Base-by-base conservation (phyloP, 2,329 filamentous ascomycete genomes). In the Colletotrichum trifolii region DNA sequence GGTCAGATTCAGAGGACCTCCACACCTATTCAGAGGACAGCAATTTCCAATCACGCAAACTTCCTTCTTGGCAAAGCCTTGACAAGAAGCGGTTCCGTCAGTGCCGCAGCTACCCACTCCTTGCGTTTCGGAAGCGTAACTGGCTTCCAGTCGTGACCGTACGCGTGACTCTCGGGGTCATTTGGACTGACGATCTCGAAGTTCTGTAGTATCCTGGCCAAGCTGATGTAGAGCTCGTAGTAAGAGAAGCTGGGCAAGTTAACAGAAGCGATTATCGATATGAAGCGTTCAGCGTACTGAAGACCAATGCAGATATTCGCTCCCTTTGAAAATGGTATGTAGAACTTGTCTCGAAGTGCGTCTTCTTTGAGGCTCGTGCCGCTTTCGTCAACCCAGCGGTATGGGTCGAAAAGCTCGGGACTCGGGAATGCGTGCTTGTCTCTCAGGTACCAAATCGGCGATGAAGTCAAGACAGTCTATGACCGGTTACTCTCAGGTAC, bases 301-400 rank as follows among this genome's bases (percentile, higher is more conserved):
- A 67, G 56, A 9, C 72, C 71, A 15, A 74, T 72, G 38, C 73
- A 74, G 7, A 71, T 59, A 17, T 72, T 73, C 0, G 73, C 62
- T 1, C 73, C 72, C 42, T 72, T 71, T 0, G 73, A 75, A 9
- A 74, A 75, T 2, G 73, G 71, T 4, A 74, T 67, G 8, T 73
- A 75, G 42, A 70, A 74, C 2, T 58, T 67, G 62, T 75, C 73
- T 12, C 71, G 64, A 0, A 72, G 52, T 2, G 39, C 10, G 34
- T 71, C 64, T 4, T 69, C 57, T 6, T 50, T 71, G 9, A 69
- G 36, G 1, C 3, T 33, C 4, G 3, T 33, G 0, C 62, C 63
- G 9, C 67, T 60, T 15, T 61, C 39, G 4, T 64, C 54, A 6
- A 74, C 46, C 73, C 72, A 74, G 35, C 73, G 66, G 36, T 70